Base-by-base conservation (phyloP, 352 stramenopile species). In the Hyaloperonospora brassicae region DNA sequence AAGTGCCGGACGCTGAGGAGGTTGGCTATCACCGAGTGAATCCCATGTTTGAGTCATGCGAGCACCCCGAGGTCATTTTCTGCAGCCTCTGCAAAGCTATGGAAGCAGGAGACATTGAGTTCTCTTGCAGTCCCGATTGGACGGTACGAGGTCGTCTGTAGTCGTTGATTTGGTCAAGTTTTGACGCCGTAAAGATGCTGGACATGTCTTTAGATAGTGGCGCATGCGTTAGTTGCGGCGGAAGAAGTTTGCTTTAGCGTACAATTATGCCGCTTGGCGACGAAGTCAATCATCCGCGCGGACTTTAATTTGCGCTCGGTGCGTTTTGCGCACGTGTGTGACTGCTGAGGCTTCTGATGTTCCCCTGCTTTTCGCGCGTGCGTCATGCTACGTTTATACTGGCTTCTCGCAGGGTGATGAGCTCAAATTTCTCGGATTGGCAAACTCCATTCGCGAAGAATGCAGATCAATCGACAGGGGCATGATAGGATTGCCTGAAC, bases 251-350 rank as follows among this genome's bases (percentile, higher is more conserved):
- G 55, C 47, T 87, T 90, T 52, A 78, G 51, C 27, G 57, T 87
- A 34, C 69, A 87, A 44, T 51, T 88, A 23, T 70, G 82, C 47
- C 70, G 69, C 25, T 53, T 87, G 23, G 52, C 73, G 12, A 65
- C 61, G 43, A 76, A 79, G 45, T 73, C 59, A 27, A 67, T 66
- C 14, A 80, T 87, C 35, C 77, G 76, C 11, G 68, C 87, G 5
- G 77, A 90, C 53, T 87, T 90, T 40, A 87, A 84, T 68, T 67
- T 86, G 25, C 66, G 58, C 21, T 77, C 67, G 55, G 76, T 89
- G 50, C 39, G 73, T 67, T 43, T 43, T 30, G 23, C 41, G 17
- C 31, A 2, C 41, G n/a, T n/a, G 40, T 25, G 22, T 17, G 30
- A n/a, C 23, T 35, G 22, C 21, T 45, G 12, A 6, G 49, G 22